phyloP scores from a whole-genome alignment of 306 rosid species.

The Prunus salicina region DNA sequence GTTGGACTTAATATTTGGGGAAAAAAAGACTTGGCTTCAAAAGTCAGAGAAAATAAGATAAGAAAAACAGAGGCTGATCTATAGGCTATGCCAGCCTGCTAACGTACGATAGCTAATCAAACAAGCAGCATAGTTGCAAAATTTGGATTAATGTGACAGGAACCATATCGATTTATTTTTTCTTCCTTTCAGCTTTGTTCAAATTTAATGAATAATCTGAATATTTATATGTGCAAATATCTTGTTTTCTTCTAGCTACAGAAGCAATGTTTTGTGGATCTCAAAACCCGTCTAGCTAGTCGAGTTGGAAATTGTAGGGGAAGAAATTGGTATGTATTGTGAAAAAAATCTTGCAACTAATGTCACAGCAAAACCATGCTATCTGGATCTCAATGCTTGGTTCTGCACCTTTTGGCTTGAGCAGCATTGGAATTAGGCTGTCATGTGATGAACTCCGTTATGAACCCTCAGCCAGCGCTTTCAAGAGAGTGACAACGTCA shows the following conservation, averaged over 20 bases:
- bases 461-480: constrained; percentile 49
- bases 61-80: neutral
- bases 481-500: constrained; percentile 60
- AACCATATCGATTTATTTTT: neutral
- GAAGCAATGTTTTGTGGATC: neutral
- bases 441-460: constrained; percentile 9
- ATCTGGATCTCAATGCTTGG: constrained; percentile 9
- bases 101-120: neutral
- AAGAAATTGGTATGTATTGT: neutral
- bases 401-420: constrained; percentile 13
- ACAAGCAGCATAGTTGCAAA: neutral
- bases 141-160: neutral
- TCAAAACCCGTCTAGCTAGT: neutral
- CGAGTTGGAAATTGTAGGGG: neutral
- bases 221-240: neutral
- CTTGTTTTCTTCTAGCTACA: neutral
- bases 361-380: neutral
- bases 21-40: neutral
- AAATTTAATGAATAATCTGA: neutral
- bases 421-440: neutral
- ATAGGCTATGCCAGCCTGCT: neutral
- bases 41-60: neutral
- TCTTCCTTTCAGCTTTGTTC: neutral
- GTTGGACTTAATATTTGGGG: too few species aligned
- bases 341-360: neutral